Base-by-base conservation (phyloP, 441 rosid species). In the Omphalea diandra region DNA sequence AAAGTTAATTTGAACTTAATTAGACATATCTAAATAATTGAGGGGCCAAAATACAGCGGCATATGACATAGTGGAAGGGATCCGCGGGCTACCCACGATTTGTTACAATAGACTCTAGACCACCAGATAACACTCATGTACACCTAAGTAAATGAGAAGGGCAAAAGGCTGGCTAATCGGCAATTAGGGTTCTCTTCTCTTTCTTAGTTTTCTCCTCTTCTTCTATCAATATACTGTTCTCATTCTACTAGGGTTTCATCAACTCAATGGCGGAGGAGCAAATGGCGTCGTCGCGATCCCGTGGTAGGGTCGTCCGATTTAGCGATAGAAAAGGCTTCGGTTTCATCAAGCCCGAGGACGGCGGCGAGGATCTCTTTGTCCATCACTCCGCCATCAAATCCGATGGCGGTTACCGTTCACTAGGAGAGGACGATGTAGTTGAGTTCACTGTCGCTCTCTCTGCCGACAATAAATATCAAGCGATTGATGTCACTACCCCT, bases 331-430 rank as follows among this genome's bases (percentile, higher is more conserved):
- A 85, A 74, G 93, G 98, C 0, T 94, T 73, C 65, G 98, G 98
- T 17, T 94, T 94, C 88, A 87, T 91, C 66, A 83, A 77, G 68
- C 93, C 98, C 3, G 89, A 86, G 5, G 90, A 85, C 2, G 96
- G 79, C 1, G 77, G 83, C 17, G 89, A 82, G 0, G 97, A 91
- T 75, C 87, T 93, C 38, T 89, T 93, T 73, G 96, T 91, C 56
- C 98, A 94, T 53, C 93, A 87, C 31, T 74, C 90, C 50, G 75
- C 86, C 49, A 88, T 94, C 80, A 64, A 72, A 67, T 91, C 96
- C 17, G 90, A 84, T 11, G 97, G 95, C 0, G 93, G 93, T 15
- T 94, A 74, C 75, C 90, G 96, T 20, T 82, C 91, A 44, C 86
- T 94, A 26, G 41, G 75, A 9, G 77, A 74, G 9, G 93, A 84